Evolutionary conservation across 129 eudicot genomes (phyloP).

Genomic region (Escallonia rubra): DNA sequence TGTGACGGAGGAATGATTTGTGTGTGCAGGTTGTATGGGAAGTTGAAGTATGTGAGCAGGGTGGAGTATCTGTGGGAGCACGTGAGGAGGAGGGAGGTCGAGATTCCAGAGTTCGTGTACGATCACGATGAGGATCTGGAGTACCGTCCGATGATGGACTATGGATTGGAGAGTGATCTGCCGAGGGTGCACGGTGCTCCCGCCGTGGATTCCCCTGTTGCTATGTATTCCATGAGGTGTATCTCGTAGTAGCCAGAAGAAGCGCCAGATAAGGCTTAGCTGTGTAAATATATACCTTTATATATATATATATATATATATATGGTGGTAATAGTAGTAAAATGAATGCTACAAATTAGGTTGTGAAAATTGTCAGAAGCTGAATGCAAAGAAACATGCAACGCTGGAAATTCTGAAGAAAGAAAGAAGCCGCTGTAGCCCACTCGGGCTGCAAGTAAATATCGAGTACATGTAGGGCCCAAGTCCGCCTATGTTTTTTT

Average conservation of each 20-base stretch:
- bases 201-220: constrained; percentile 43
- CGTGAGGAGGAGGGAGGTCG: constrained; percentile 50
- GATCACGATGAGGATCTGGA: constrained; percentile 84
- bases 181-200: constrained; percentile 51
- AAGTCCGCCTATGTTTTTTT: too few species aligned
- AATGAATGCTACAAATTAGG: too few species aligned
- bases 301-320: too few species aligned
- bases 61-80: constrained; percentile 75
- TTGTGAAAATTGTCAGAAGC: too few species aligned
- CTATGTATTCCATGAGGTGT: constrained; percentile 73
- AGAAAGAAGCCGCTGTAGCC: too few species aligned
- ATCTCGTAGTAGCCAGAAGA: constrained; percentile 30
- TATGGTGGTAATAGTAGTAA: too few species aligned
- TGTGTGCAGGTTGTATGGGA: constrained; percentile 55
- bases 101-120: constrained; percentile 67
- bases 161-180: constrained; percentile 83
- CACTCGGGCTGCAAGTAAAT: too few species aligned
- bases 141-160: constrained; percentile 66
- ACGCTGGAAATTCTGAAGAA: too few species aligned
- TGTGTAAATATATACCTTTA: too few species aligned
- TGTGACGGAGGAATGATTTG: neutral
- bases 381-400: too few species aligned
- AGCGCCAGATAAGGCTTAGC: too few species aligned
- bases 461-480: too few species aligned
- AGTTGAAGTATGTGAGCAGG: constrained; percentile 64